phyloP scores from a whole-genome alignment of 2,329 filamentous ascomycete species.

The Cytospora paraplurivora region DNA sequence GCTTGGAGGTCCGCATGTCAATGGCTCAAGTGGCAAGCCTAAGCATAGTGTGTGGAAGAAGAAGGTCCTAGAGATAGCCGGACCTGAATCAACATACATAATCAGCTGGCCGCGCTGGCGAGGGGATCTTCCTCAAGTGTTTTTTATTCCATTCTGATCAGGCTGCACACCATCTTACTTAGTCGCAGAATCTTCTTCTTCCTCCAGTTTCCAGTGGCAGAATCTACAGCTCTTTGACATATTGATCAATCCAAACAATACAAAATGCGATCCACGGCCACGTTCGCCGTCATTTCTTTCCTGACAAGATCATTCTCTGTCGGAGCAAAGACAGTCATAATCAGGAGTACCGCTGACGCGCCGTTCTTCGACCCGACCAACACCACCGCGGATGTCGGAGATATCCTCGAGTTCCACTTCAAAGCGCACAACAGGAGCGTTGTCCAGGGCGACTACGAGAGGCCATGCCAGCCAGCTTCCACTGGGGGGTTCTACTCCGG shows the following conservation, averaged over 20 bases:
- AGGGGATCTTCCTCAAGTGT: no score
- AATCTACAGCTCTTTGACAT: background rate
- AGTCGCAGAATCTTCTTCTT: background rate
- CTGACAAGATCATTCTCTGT: constrained; percentile 12
- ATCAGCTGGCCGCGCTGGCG: background rate
- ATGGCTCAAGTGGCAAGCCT: background rate
- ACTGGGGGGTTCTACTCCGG: constrained; percentile 49
- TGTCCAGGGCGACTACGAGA: constrained; percentile 48
- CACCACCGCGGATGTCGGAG: constrained; percentile 47
- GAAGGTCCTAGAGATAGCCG: background rate
- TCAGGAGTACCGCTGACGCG: constrained; percentile 43
- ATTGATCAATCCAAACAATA: background rate
- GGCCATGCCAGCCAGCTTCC: constrained; percentile 49
- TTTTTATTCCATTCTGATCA: background rate
- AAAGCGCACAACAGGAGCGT: constrained; percentile 53
- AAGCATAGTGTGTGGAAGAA: background rate
- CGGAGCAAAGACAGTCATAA: constrained; percentile 35
- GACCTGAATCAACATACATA: background rate
- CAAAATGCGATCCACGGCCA: constrained; percentile 4
- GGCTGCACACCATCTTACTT: background rate
- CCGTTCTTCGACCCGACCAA: constrained; percentile 46
- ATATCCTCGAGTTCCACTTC: constrained; percentile 56
- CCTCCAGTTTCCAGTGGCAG: background rate
- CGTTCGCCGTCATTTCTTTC: background rate
- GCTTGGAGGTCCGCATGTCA: background rate